phyloP scores from a whole-genome alignment of 352 stramenopile species.

The Phytophthora fragariae region DNA sequence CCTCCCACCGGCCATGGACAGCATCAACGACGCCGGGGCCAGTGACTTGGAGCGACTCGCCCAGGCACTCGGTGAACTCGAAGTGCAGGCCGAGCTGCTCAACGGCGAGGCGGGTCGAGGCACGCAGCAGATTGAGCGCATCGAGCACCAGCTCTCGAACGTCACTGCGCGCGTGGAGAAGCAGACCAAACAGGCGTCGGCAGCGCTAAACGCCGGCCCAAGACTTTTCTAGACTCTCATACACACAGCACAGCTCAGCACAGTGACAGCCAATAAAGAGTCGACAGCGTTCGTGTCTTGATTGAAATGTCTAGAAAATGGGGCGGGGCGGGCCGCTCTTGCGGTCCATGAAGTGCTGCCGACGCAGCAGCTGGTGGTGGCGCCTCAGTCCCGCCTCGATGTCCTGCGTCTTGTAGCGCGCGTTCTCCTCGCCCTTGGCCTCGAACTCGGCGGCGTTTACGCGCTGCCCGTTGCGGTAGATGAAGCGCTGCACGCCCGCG shows the following conservation, averaged over 20 bases:
- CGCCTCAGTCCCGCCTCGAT: slow-evolving; percentile 73
- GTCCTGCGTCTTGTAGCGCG: slow-evolving; percentile 77
- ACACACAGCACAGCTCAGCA: not conserved
- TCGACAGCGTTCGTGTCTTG: not conserved
- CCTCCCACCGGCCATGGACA: slow-evolving; percentile 28
- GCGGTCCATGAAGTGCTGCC: slow-evolving; percentile 90
- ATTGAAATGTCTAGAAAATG: slow-evolving; percentile 44
- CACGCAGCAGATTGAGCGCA: slow-evolving; percentile 78
- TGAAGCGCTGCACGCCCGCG: slow-evolving; percentile 75
- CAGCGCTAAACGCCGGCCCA: slow-evolving; percentile 44
- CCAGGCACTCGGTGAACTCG: slow-evolving; percentile 69
- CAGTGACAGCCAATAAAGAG: not conserved
- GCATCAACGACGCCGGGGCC: slow-evolving; percentile 23
- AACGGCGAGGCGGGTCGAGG: slow-evolving; percentile 72
- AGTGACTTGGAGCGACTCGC: slow-evolving; percentile 73
- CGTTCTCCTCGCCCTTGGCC: slow-evolving; percentile 58
- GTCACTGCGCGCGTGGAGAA: slow-evolving; percentile 75
- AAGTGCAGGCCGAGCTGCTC: slow-evolving; percentile 72
- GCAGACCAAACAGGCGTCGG: slow-evolving; percentile 74
- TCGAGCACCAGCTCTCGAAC: slow-evolving; percentile 69
- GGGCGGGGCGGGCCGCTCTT: slow-evolving; percentile 51
- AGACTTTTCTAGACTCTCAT: slow-evolving; percentile 46
- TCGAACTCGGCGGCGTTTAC: slow-evolving; percentile 55
- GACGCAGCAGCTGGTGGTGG: slow-evolving; percentile 80
- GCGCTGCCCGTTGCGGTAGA: slow-evolving; percentile 86